Conservation (phyloP, 371 early-diverging fungal genomes). For the Vairimorpha ceranae region DNA sequence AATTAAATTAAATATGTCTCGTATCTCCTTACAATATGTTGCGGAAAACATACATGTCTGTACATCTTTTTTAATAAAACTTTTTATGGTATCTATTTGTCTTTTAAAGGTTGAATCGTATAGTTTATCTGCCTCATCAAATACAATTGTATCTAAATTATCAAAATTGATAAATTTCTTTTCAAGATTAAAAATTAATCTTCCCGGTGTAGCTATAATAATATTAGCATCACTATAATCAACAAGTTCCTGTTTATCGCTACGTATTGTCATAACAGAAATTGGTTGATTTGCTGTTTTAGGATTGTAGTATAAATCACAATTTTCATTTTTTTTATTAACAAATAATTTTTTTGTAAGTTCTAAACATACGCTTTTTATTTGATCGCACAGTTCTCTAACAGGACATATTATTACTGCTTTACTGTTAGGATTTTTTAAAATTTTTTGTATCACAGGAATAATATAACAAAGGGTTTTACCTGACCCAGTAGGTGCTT, state of each 20-base stretch:
- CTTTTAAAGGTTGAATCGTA: conserved; percentile 90
- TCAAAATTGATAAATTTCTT: conserved; percentile 75
- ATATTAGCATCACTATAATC: conserved; percentile 66
- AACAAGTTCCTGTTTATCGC: conserved; percentile 71
- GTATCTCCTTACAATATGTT: conserved; percentile 48
- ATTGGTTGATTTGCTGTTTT: not conserved
- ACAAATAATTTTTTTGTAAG: not conserved
- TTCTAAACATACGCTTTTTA: conserved; percentile 70
- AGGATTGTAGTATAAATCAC: not conserved
- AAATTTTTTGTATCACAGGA: conserved; percentile 62
- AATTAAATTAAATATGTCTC: conserved; percentile 38
- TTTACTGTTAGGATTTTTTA: conserved; percentile 8
- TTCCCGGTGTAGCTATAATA: conserved; percentile 90
- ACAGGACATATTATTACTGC: conserved; percentile 64
- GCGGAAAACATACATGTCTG: conserved; percentile 55
- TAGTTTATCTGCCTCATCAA: conserved; percentile 98
- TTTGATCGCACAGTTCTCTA: conserved; percentile 91
- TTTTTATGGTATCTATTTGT: conserved; percentile 68
- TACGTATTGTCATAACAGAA: conserved; percentile 51
- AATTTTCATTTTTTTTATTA: not conserved
- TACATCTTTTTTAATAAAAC: conserved; percentile 16
- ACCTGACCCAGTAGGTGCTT: conserved; percentile 97
- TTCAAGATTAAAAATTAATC: conserved; percentile 77
- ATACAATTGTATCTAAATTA: conserved; percentile 81
- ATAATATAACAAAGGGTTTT: conserved; percentile 70